Conservation (phyloP, 306 rosid species). For the Vicia faba region DNA sequence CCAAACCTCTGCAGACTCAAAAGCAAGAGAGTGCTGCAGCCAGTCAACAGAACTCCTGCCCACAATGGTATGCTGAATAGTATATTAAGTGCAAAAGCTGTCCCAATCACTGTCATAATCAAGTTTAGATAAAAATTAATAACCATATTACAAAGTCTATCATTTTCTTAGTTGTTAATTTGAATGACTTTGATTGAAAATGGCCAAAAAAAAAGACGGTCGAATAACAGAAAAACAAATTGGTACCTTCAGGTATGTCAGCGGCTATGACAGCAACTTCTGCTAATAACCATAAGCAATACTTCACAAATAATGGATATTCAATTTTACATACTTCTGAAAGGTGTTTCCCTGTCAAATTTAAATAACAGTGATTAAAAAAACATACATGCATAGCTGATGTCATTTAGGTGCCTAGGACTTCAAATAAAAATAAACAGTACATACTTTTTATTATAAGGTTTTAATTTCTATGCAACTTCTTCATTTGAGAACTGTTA, state of each 20-base stretch:
- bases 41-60: constrained; percentile 78
- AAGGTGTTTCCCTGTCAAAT: constrained; percentile 73
- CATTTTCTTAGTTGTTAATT: background rate
- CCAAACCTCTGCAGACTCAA: constrained; percentile 82
- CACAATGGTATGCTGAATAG: constrained; percentile 77
- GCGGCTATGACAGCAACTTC: constrained; percentile 88
- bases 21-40: constrained; percentile 78
- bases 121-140: constrained; percentile 10
- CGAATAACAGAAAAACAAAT: background rate
- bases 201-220: background rate
- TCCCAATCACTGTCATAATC: constrained; percentile 74
- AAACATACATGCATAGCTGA: background rate
- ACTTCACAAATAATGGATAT: constrained; percentile 67
- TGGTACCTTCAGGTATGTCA: constrained; percentile 84
- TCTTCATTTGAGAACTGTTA: too few species aligned
- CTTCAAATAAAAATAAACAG: too few species aligned
- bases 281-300: constrained; percentile 81
- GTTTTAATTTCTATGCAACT: too few species aligned
- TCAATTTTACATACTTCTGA: constrained; percentile 81
- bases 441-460: too few species aligned
- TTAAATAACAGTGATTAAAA: background rate
- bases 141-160: background rate
- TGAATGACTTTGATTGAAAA: constrained; percentile 16
- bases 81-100: constrained; percentile 84
- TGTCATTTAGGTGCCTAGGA: background rate